Evolutionary conservation across 768 basidiomycete species (phyloP).

Genomic region (Holtermanniella nyarrowii): DNA sequence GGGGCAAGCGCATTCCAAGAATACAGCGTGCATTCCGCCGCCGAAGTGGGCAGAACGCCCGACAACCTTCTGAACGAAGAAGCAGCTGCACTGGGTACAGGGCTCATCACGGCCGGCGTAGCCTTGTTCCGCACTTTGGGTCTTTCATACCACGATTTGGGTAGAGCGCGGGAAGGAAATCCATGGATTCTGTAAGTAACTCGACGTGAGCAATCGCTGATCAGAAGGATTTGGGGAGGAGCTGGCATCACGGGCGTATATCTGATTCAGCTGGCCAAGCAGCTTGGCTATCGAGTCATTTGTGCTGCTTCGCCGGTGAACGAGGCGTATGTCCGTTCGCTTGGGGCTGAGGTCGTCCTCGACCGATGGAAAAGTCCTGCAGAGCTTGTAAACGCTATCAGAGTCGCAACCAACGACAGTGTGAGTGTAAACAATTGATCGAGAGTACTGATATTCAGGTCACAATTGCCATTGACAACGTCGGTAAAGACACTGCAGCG

Average conservation of each 20-base stretch:
- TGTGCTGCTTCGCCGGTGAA: slow-evolving; percentile 46
- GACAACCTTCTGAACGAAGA: slow-evolving; percentile 12
- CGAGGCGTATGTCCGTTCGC: slow-evolving; percentile 38
- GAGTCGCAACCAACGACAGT: slow-evolving; percentile 13
- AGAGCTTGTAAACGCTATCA: slow-evolving; percentile 13
- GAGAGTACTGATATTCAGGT: slow-evolving; percentile 8
- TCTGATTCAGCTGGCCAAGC: slow-evolving; percentile 43
- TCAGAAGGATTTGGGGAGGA: slow-evolving; percentile 17
- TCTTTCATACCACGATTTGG: neutral
- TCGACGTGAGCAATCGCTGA: neutral
- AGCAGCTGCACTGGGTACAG: slow-evolving; percentile 25
- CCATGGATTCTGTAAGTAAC: neutral
- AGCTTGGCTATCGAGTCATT: slow-evolving; percentile 45
- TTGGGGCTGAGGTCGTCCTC: slow-evolving; percentile 46
- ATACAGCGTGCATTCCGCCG: slow-evolving; percentile 20
- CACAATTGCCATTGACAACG: slow-evolving; percentile 20
- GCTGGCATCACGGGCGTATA: slow-evolving; percentile 24
- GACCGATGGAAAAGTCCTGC: slow-evolving; percentile 26
- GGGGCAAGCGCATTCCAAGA: slow-evolving; percentile 27
- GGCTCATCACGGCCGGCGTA: slow-evolving; percentile 25
- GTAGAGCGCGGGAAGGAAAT: neutral
- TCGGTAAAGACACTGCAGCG: slow-evolving; percentile 11
- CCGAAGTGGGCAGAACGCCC: slow-evolving; percentile 19
- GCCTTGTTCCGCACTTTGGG: slow-evolving; percentile 17
- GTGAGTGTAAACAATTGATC: slow-evolving; percentile 8